Base-by-base conservation (phyloP, 2,329 filamentous ascomycete species). In the Metarhizium humberi region DNA sequence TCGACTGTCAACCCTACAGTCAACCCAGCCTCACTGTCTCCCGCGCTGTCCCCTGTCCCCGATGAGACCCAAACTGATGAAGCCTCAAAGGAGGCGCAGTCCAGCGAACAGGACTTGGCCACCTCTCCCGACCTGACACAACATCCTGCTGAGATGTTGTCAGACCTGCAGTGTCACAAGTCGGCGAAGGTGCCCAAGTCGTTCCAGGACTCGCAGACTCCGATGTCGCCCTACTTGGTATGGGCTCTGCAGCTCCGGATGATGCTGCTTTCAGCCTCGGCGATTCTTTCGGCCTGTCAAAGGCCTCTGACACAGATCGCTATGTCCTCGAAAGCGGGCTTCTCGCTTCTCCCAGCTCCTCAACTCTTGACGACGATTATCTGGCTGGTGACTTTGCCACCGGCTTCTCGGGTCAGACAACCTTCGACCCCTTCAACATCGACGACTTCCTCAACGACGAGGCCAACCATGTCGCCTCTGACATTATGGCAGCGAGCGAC, bases 131-230 rank as follows among this genome's bases (percentile, higher is more conserved):
- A 95, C 82, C 77, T 84, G 94, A 94, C 92, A 96, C 94, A 96
- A 96, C 92, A 95, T 96, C 92, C 94, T 97, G 94, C 94, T 81
- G 94, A 82, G 92, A 87, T 96, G 92, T 96, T 97, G 94, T 97
- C 87, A 73, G 94, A 96, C 94, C 94, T 95, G 94, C 94, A 88
- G 94, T 99, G 94, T 97, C 94, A 86, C 92, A 92, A 84, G 86
- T 92, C 88, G 87, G 82, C 77, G 79, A 81, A 80, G 74, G 77
- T 75, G 72, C 72, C 75, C 66, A 71, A 69, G 70, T 70, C 71
- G 64, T 76, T 72, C 68, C 67, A 62, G 68, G 68, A 66, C 64
- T 75, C 71, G 61, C 75, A 66, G 69, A 74, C 71, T 65, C 67
- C 56, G 60, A 66, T 59, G 59, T 64, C 59, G 58, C 69, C 67